phyloP scores from a whole-genome alignment of 2,329 filamentous ascomycete genomes.

The Ophiostoma sp. region DNA sequence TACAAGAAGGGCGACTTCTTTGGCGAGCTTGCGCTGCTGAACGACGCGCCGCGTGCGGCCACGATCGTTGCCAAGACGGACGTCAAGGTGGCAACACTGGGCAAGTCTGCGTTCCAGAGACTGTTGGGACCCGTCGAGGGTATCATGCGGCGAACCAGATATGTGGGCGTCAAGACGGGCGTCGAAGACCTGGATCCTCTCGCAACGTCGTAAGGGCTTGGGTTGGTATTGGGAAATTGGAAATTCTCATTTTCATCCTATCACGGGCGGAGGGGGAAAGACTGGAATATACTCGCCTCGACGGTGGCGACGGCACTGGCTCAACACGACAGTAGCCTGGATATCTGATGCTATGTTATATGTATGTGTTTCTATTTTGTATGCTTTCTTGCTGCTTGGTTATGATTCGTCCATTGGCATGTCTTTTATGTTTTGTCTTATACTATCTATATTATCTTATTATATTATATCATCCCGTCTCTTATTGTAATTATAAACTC shows the following conservation, averaged over 20 bases:
- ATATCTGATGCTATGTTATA: not conserved
- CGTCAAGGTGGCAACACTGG: conserved; percentile 86
- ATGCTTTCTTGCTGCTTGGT: not conserved
- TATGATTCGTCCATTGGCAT: conserved; percentile 3
- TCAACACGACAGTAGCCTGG: not conserved
- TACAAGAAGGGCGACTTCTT: conserved; percentile 96
- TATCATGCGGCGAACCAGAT: conserved; percentile 78
- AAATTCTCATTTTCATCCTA: not conserved
- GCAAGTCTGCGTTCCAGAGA: conserved; percentile 91
- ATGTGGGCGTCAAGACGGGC: conserved; percentile 54
- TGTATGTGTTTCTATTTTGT: not conserved
- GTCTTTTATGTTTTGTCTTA: too few relatives aligned
- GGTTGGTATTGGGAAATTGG: too few relatives aligned
- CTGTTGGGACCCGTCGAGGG: conserved; percentile 87
- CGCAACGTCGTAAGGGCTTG: conserved; percentile 33
- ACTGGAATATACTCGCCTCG: conserved; percentile 7
- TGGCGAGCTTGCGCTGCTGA: conserved; percentile 86
- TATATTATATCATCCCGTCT: too few relatives aligned
- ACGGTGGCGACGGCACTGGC: not conserved
- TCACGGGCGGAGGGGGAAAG: not conserved
- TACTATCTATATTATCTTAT: conserved; percentile 1
- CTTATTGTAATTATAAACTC: too few relatives aligned
- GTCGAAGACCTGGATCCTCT: conserved; percentile 65
- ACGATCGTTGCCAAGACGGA: conserved; percentile 79
- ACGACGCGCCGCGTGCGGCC: conserved; percentile 88